Percentiles rank a stretch among this genome's conserved stretches.
These are phyloP conservation scores for Candida easanensis DNA, from an alignment of 805 yeast genomes.

Conservation along the genomic window DNA sequence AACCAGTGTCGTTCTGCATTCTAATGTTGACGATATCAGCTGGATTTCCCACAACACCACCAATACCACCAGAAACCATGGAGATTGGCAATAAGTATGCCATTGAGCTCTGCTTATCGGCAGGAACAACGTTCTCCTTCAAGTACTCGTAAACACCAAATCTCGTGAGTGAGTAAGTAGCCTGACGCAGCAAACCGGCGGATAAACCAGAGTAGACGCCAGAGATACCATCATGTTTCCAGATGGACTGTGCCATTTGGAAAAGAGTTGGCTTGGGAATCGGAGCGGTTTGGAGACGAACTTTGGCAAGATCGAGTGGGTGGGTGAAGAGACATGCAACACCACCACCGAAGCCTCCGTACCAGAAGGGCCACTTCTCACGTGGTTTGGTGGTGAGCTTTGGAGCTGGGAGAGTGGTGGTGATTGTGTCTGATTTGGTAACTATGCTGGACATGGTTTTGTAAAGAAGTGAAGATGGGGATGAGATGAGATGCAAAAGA, in stretches of 20 bases:
- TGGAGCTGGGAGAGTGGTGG: conserved; percentile 5
- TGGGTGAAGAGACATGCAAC: conserved; percentile 69
- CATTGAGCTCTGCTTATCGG: conserved; percentile 50
- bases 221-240: conserved; percentile 59
- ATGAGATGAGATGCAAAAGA: too few relatives aligned
- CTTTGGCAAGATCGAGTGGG: conserved; percentile 85
- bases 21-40: conserved; percentile 84
- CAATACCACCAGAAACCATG: conserved; percentile 81
- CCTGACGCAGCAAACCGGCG: conserved; percentile 82
- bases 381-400: conserved; percentile 14
- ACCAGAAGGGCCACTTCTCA: conserved; percentile 49
- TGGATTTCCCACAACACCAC: conserved; percentile 86
- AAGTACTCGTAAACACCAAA: conserved; percentile 82
- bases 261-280: conserved; percentile 61
- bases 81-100: conserved; percentile 67
- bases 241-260: conserved; percentile 57
- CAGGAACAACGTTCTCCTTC: conserved; percentile 51
- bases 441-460: conserved; percentile 4
- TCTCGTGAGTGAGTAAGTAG: conserved; percentile 82
- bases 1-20: conserved; percentile 84
- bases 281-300: conserved; percentile 76
- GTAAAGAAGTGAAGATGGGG: neutral
- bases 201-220: conserved; percentile 80
- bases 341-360: conserved; percentile 69
- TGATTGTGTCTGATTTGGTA: conserved; percentile 6